Evolutionary conservation across 768 basidiomycete genomes (phyloP), one percentile per base, ranked within the genome.

Genomic region (Sutorius australiensis): DNA sequence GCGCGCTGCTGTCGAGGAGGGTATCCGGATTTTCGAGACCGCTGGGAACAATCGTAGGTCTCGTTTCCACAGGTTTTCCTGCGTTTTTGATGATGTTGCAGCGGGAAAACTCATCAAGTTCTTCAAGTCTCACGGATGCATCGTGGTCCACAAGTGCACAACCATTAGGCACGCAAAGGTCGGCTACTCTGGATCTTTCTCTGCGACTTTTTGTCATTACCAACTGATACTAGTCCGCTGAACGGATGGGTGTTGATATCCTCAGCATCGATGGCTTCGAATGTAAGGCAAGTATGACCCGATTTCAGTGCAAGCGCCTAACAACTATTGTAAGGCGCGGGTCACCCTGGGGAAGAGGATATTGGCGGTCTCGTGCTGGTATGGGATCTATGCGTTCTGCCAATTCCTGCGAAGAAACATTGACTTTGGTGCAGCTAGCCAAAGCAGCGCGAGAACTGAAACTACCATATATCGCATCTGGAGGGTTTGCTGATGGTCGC

Each of bases 341-440:
- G 94, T 24, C 92, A 94, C 69, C 92, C 92, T 16, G 95, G 95
- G 56, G 95, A 97, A 65, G 90, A 95, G 39, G 95, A 97, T 64
- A 88, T 97, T 21, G 89, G 90, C 3, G 89, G 88, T 5, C 63
- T 95, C 21, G 87, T 97, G 3, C 71, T 97, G 72, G 92, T 92
- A 58, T 43, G 67, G 14, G 3, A 30, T 16, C 28, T 21, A 12
- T 7, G 12, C 37, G 30, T n/a, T 28, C 30, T 36, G 10, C 37
- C 6, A 6, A 33, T 54, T 27, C 21, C 31, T 33, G 33, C 31
- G 44, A 42, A 24, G 24, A 24, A 24, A 4, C 16, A n/a, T 45
- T 50, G 28, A 49, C 44, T 43, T 14, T 6, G 56, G 12, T 37
- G 3, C 44, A 93, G 91, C 77, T 97, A 43, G 92, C 94, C 2